Conservation (phyloP, 805 yeast species). For the Cyberlindnera misumaiensis region DNA sequence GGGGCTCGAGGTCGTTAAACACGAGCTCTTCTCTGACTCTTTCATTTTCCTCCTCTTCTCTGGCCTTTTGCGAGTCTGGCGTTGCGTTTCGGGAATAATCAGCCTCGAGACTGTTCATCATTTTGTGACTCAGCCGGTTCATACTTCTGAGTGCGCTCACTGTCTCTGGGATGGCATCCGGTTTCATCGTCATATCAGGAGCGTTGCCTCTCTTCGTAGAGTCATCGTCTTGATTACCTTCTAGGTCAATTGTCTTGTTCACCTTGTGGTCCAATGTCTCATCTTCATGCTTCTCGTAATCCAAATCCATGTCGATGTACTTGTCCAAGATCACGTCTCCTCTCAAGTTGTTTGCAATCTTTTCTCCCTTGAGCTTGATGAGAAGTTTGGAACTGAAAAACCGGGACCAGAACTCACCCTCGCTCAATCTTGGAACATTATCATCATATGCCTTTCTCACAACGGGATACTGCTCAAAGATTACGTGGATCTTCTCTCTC, state of each 20-base stretch:
- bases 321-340: slow-evolving; percentile 83
- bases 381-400: slow-evolving; percentile 88
- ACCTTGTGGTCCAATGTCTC: slow-evolving; percentile 40
- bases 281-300: slow-evolving; percentile 40
- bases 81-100: slow-evolving; percentile 32
- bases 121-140: slow-evolving; percentile 79
- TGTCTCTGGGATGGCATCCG: slow-evolving; percentile 55
- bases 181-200: slow-evolving; percentile 85
- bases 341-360: slow-evolving; percentile 63
- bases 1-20: slow-evolving; percentile 45
- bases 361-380: slow-evolving; percentile 84
- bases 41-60: slow-evolving; percentile 31
- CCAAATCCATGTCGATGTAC: slow-evolving; percentile 67
- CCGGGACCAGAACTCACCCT: slow-evolving; percentile 94
- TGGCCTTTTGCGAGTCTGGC: slow-evolving; percentile 28
- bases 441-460: slow-evolving; percentile 86
- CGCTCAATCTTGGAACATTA: slow-evolving; percentile 80
- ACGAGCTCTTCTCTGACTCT: slow-evolving; percentile 37
- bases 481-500: slow-evolving; percentile 80
- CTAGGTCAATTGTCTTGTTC: slow-evolving; percentile 67
- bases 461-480: slow-evolving; percentile 88
- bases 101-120: slow-evolving; percentile 53
- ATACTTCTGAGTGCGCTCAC: slow-evolving; percentile 75
- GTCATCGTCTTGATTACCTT: slow-evolving; percentile 77
- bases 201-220: slow-evolving; percentile 60